These are phyloP conservation scores for Xylariomycetidae sp. DNA, from an alignment of 2,329 filamentous ascomycete genomes.

Conservation along the genomic window DNA sequence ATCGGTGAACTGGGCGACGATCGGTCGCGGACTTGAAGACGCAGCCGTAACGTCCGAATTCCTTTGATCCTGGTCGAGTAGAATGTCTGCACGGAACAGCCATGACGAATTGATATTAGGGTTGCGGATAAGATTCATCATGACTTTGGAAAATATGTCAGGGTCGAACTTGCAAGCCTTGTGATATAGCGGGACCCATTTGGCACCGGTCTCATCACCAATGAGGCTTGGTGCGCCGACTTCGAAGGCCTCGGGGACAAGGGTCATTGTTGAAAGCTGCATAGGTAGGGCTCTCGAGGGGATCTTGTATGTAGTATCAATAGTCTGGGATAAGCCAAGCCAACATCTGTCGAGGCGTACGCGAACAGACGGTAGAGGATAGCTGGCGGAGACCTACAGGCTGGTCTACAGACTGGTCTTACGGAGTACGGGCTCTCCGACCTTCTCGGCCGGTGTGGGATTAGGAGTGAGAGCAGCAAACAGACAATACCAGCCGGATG, in stretches of 20 bases:
- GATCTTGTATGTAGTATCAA: too few species aligned
- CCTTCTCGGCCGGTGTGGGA: too few species aligned
- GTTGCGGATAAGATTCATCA: constrained; percentile 71
- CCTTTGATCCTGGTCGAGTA: constrained; percentile 46
- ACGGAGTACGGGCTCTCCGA: too few species aligned
- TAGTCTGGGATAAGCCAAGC: too few species aligned
- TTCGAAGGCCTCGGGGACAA: constrained; percentile 30
- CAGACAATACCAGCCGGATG: too few species aligned
- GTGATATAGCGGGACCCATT: constrained; percentile 52
- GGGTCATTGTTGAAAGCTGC: too few species aligned
- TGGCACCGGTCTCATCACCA: constrained; percentile 28
- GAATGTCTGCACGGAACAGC: constrained; percentile 74
- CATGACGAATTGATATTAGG: constrained; percentile 76
- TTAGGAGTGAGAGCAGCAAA: too few species aligned
- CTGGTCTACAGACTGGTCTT: too few species aligned
- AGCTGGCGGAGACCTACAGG: too few species aligned
- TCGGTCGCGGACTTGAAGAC: constrained; percentile 21
- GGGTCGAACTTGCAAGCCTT: constrained; percentile 60
- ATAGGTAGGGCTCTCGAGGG: too few species aligned
- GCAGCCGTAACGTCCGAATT: constrained; percentile 22
- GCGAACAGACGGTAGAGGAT: too few species aligned
- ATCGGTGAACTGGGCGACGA: constrained; percentile 40
- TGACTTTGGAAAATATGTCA: constrained; percentile 59
- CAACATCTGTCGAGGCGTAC: too few species aligned
- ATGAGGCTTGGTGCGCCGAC: constrained; percentile 29